These are phyloP conservation scores for Escovopsis sp. DNA, from an alignment of 2,329 filamentous ascomycete genomes.

Conservation along the genomic window DNA sequence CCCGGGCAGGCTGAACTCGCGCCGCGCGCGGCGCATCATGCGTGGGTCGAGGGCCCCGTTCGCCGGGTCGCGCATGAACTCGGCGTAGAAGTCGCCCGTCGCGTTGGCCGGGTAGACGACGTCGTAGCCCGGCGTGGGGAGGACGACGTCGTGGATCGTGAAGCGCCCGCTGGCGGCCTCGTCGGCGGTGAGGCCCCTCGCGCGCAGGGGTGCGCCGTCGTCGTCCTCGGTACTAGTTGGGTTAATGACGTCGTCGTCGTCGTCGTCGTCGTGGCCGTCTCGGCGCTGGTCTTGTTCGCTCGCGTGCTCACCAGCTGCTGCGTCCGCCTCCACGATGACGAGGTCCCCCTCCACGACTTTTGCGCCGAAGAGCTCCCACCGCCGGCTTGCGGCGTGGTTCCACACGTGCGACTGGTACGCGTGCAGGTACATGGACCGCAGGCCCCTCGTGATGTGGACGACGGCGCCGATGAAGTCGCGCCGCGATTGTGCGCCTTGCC, in stretches of 20 bases:
- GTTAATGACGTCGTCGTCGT: conserved; percentile 31
- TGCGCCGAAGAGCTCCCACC: conserved; percentile 61
- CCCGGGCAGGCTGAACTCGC: conserved; percentile 78
- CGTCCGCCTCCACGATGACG: conserved; percentile 38
- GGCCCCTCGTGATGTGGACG: conserved; percentile 60
- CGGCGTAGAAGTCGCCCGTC: conserved; percentile 67
- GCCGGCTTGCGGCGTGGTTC: conserved; percentile 71
- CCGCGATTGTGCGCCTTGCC: conserved; percentile 27
- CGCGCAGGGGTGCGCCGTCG: conserved; percentile 35
- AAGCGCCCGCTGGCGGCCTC: conserved; percentile 66
- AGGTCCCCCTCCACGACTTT: conserved; percentile 75
- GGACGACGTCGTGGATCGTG: conserved; percentile 72
- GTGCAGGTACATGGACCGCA: conserved; percentile 90
- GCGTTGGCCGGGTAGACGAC: conserved; percentile 74
- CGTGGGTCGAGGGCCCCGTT: conserved; percentile 70
- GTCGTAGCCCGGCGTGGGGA: conserved; percentile 86
- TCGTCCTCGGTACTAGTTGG: conserved; percentile 23
- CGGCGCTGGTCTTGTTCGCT: conserved; percentile 50
- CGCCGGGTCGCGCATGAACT: conserved; percentile 67
- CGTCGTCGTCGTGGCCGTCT: too few relatives aligned
- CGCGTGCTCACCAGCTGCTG: conserved; percentile 14
- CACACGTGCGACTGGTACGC: conserved; percentile 92
- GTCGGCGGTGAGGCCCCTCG: conserved; percentile 57
- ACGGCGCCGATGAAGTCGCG: conserved; percentile 72
- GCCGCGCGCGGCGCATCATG: conserved; percentile 73